Conservation (phyloP, 2,329 filamentous ascomycete genomes). For the Sporothrix euskadiensis region DNA sequence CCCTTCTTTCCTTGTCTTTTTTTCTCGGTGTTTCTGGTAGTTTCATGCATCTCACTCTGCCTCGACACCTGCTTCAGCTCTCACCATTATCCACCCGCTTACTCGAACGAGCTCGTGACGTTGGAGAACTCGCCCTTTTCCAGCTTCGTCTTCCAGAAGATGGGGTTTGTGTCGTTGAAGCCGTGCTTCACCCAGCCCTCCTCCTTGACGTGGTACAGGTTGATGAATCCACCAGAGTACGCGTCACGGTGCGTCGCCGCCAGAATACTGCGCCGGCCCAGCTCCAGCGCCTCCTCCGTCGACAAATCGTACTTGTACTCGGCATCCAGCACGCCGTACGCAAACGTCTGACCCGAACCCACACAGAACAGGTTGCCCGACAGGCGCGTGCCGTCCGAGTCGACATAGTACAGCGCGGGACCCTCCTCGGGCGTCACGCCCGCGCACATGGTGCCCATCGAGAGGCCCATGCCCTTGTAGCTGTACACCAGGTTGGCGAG, state of each 20-base stretch:
- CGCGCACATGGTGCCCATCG: slow-evolving; percentile 99
- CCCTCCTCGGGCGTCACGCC: slow-evolving; percentile 95
- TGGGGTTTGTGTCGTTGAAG: slow-evolving; percentile 96
- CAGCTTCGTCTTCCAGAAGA: slow-evolving; percentile 99
- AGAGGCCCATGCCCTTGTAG: slow-evolving; percentile 98
- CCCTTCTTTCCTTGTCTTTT: slow-evolving; percentile 2
- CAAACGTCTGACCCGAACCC: slow-evolving; percentile 96
- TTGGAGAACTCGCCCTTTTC: slow-evolving; percentile 98
- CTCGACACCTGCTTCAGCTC: not conserved
- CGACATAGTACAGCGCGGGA: slow-evolving; percentile 97
- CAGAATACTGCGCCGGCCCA: slow-evolving; percentile 88
- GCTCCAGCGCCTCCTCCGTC: slow-evolving; percentile 84
- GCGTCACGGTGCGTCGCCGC: slow-evolving; percentile 96
- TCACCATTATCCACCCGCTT: slow-evolving; percentile 32
- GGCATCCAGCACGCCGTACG: slow-evolving; percentile 95
- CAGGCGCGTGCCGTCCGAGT: slow-evolving; percentile 91
- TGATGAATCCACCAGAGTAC: slow-evolving; percentile 98
- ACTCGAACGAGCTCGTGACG: slow-evolving; percentile 76
- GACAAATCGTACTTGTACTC: slow-evolving; percentile 89
- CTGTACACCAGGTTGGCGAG: slow-evolving; percentile 96
- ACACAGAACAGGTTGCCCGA: slow-evolving; percentile 97
- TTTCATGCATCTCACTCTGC: not conserved
- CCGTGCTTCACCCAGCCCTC: slow-evolving; percentile 98
- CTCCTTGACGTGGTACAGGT: slow-evolving; percentile 98
- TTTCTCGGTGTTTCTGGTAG: not conserved